Conservation (phyloP, 139 green algal species). For the Chlamydomonas sp. region DNA sequence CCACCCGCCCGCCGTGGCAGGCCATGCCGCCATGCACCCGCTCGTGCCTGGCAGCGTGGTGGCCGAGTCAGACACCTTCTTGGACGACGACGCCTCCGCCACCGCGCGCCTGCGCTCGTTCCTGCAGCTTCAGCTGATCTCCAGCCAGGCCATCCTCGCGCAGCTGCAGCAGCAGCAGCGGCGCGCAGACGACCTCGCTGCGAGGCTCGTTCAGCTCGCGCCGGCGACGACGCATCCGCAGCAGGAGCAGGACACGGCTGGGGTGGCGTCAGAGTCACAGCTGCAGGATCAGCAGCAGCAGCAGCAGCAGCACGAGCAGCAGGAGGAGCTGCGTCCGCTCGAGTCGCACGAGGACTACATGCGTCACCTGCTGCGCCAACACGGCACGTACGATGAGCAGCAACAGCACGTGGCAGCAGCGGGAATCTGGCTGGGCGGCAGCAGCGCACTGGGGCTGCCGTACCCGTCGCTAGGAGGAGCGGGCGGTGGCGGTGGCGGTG, state of each 20-base stretch:
- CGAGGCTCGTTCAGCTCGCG: neutral
- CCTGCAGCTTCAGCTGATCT: neutral
- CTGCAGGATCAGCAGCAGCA: neutral
- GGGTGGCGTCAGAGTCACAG: neutral
- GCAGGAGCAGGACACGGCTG: neutral
- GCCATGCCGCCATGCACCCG: too few relatives aligned
- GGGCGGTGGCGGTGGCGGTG: too few relatives aligned
- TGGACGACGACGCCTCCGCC: neutral
- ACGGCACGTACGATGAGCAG: too few relatives aligned
- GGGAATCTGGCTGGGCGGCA: too few relatives aligned
- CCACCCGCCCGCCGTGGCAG: too few relatives aligned
- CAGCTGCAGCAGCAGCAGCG: constrained; percentile 12
- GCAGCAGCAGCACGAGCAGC: neutral
- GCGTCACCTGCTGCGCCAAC: too few relatives aligned
- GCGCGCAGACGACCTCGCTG: constrained; percentile 2
- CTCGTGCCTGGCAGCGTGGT: neutral
- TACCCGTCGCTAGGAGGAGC: too few relatives aligned
- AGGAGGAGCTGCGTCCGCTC: constrained; percentile 3
- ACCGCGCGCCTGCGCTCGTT: neutral
- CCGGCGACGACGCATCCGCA: constrained; percentile 4
- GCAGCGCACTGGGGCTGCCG: too few relatives aligned
- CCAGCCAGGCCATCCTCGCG: constrained; percentile 1
- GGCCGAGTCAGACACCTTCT: neutral
- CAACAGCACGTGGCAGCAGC: too few relatives aligned
- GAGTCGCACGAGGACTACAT: too few relatives aligned